phyloP scores from a whole-genome alignment of 768 basidiomycete genomes.

The Panellus pusillus region DNA sequence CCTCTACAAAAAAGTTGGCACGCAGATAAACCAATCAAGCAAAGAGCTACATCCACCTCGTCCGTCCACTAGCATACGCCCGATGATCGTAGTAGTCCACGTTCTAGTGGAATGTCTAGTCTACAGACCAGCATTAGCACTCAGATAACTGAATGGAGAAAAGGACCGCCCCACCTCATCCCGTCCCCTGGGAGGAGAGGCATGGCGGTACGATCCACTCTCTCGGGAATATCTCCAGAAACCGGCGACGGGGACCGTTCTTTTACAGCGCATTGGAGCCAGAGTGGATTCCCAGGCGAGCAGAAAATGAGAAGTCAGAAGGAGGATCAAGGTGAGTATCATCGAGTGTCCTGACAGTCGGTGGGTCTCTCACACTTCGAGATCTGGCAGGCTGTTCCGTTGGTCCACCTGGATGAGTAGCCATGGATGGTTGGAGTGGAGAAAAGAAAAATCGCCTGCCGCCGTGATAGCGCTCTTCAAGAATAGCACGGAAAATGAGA shows the following conservation, averaged over 20 bases:
- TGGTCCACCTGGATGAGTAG: conserved; percentile 20
- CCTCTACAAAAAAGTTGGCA: too few relatives aligned
- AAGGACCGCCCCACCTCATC: neutral
- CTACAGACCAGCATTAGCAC: neutral
- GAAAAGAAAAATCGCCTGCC: too few relatives aligned
- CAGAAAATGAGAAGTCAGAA: conserved; percentile 8
- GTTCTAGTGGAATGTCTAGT: too few relatives aligned
- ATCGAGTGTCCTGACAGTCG: neutral
- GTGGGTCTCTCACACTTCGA: conserved; percentile 15
- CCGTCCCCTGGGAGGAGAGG: neutral
- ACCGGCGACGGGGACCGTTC: conserved; percentile 4
- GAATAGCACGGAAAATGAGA: neutral
- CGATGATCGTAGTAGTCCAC: too few relatives aligned
- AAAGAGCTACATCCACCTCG: too few relatives aligned
- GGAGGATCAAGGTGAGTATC: conserved; percentile 11
- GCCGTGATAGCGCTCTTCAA: too few relatives aligned
- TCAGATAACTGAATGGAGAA: neutral
- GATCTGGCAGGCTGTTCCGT: neutral
- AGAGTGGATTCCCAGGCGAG: conserved; percentile 6
- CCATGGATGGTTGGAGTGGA: neutral
- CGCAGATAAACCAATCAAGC: too few relatives aligned
- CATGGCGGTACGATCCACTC: neutral
- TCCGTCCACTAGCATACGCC: too few relatives aligned
- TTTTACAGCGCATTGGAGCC: conserved; percentile 4
- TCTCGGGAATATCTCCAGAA: conserved; percentile 2